These are phyloP conservation scores for Rhodotorula sp. DNA, from an alignment of 1,284 basidiomycete genomes.

Conservation along the genomic window DNA sequence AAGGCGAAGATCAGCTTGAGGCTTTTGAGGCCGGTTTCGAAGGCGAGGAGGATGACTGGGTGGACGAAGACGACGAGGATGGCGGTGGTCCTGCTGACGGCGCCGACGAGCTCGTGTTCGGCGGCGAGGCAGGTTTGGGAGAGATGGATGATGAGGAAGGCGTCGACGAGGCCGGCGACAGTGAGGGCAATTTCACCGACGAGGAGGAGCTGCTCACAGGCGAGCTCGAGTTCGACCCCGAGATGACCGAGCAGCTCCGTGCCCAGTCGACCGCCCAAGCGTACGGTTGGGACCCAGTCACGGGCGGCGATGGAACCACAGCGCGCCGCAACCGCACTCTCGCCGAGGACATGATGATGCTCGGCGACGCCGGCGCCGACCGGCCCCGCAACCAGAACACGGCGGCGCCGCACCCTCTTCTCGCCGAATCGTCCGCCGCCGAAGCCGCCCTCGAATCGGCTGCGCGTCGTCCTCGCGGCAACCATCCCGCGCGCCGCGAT, in stretches of 20 bases:
- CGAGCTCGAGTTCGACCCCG: slow-evolving; percentile 41
- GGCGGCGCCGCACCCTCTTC: slow-evolving; percentile 66
- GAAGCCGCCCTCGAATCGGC: slow-evolving; percentile 22
- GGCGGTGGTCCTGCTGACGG: slow-evolving; percentile 40
- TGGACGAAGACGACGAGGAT: slow-evolving; percentile 51
- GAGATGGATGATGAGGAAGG: slow-evolving; percentile 52
- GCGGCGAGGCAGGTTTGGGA: slow-evolving; percentile 42
- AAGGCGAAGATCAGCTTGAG: slow-evolving; percentile 19
- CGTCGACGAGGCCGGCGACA: slow-evolving; percentile 63
- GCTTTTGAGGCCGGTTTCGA: slow-evolving; percentile 48
- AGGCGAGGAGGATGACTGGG: slow-evolving; percentile 49
- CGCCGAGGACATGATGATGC: slow-evolving; percentile 32
- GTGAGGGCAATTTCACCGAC: slow-evolving; percentile 54
- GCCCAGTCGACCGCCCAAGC: slow-evolving; percentile 30
- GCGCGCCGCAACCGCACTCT: slow-evolving; percentile 25
- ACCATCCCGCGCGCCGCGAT: slow-evolving; percentile 43
- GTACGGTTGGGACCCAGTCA: slow-evolving; percentile 37
- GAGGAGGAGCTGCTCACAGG: slow-evolving; percentile 38
- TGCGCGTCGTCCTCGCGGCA: slow-evolving; percentile 36
- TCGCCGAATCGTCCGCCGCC: slow-evolving; percentile 58
- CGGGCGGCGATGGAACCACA: slow-evolving; percentile 26
- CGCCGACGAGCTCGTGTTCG: slow-evolving; percentile 52
- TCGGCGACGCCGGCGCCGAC: slow-evolving; percentile 29
- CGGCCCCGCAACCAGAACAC: slow-evolving; percentile 25
- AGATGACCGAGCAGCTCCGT: slow-evolving; percentile 37